Percentiles rank a stretch among this genome's conserved stretches.
phyloP scores from a whole-genome alignment of 352 stramenopile genomes.

The Globisporangium parvum region DNA sequence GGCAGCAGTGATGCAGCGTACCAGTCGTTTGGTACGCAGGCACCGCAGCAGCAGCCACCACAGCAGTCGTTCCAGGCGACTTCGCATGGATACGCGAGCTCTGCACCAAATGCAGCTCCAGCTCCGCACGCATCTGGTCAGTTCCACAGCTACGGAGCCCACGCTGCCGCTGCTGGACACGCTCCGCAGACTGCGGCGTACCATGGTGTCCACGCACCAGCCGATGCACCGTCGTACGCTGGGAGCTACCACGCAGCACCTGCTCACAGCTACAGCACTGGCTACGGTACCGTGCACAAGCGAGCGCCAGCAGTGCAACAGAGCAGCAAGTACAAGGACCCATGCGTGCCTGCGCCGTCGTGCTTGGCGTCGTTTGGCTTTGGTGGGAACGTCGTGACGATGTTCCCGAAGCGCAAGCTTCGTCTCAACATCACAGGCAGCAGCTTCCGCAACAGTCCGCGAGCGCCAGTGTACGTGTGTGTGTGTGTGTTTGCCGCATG shows the following conservation, averaged over 20 bases:
- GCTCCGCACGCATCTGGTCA: background rate
- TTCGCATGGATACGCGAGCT: background rate
- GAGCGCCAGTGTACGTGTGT: slow-evolving; percentile 37
- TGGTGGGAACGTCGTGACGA: slow-evolving; percentile 84
- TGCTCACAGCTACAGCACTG: slow-evolving; percentile 1
- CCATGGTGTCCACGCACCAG: background rate
- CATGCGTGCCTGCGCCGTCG: slow-evolving; percentile 60
- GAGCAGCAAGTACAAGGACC: slow-evolving; percentile 84
- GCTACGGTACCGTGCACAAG: slow-evolving; percentile 1
- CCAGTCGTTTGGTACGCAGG: background rate
- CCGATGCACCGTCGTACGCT: background rate
- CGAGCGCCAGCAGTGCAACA: slow-evolving; percentile 20
- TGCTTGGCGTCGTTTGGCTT: slow-evolving; percentile 82
- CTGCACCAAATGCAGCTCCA: background rate
- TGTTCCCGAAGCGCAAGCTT: slow-evolving; percentile 86
- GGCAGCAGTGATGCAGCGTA: background rate
- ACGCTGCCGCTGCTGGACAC: background rate
- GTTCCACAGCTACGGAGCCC: slow-evolving; percentile 4
- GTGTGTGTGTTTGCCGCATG: slow-evolving; percentile 1
- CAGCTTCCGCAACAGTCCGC: slow-evolving; percentile 60
- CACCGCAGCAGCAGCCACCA: slow-evolving; percentile 5
- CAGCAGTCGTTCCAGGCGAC: slow-evolving; percentile 9
- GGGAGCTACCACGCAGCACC: background rate
- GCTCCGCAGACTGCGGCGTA: background rate
- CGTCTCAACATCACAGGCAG: slow-evolving; percentile 58